A percentile compares a stretch with the other conserved stretches of the same genome.
phyloP scores from a whole-genome alignment of 2,329 filamentous ascomycete species.

The Epichloe elymi region DNA sequence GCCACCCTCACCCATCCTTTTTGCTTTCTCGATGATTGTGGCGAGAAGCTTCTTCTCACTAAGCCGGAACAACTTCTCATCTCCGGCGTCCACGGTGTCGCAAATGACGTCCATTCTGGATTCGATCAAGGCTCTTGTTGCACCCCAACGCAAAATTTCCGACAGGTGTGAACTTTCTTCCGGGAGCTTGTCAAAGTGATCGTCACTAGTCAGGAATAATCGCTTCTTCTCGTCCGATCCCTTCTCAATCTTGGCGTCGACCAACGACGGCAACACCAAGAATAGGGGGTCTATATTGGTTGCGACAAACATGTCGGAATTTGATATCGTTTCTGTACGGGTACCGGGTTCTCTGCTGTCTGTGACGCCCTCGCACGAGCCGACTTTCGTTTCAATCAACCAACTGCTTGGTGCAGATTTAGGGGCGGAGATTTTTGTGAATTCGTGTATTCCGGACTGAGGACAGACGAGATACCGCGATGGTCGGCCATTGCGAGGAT shows the following conservation, averaged over 20 bases:
- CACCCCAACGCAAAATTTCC: slow-evolving; percentile 37
- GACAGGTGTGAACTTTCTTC: slow-evolving; percentile 43
- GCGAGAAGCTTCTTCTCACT: slow-evolving; percentile 56
- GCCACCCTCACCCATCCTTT: slow-evolving; percentile 47
- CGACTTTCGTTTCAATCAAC: slow-evolving; percentile 34
- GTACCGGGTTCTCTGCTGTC: slow-evolving; percentile 8
- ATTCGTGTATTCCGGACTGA: slow-evolving; percentile 50
- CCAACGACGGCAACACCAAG: slow-evolving; percentile 62
- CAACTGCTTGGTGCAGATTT: slow-evolving; percentile 45
- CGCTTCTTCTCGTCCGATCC: slow-evolving; percentile 38
- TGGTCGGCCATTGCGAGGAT: slow-evolving; percentile 42
- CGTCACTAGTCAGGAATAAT: slow-evolving; percentile 56
- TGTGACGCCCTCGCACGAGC: slow-evolving; percentile 9
- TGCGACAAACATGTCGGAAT: slow-evolving; percentile 67
- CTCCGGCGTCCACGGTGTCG: slow-evolving; percentile 70
- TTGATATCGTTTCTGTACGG: slow-evolving; percentile 37
- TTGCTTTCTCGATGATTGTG: slow-evolving; percentile 58
- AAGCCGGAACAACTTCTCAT: slow-evolving; percentile 74
- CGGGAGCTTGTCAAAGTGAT: slow-evolving; percentile 54
- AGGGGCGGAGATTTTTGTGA: slow-evolving; percentile 42
- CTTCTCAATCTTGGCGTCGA: slow-evolving; percentile 27
- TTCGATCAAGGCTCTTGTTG: slow-evolving; percentile 41
- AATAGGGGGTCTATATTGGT: slow-evolving; percentile 75
- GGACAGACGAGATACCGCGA: slow-evolving; percentile 51
- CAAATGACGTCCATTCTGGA: slow-evolving; percentile 57